These are phyloP conservation scores for Cladosporium oxysporum DNA, from an alignment of 2,329 filamentous ascomycete species.

Conservation along the genomic window DNA sequence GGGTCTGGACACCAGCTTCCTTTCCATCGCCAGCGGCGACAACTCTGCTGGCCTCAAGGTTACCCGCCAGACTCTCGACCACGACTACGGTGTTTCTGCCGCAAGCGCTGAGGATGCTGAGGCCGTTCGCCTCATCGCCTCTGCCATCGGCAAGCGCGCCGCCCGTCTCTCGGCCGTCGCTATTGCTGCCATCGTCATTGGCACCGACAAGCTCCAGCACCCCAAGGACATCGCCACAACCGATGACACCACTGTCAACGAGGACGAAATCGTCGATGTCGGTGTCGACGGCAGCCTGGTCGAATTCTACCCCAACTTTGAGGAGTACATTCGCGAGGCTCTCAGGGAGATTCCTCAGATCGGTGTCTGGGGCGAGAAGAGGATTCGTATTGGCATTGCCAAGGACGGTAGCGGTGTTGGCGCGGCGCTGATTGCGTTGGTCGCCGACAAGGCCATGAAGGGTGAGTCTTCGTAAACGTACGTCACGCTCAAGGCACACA, in stretches of 20 bases:
- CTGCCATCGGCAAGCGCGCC: slow-evolving; percentile 83
- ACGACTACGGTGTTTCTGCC: slow-evolving; percentile 72
- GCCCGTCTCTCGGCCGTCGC: slow-evolving; percentile 86
- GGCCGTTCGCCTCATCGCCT: slow-evolving; percentile 79
- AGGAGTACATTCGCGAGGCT: slow-evolving; percentile 82
- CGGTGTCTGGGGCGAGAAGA: slow-evolving; percentile 75
- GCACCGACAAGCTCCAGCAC: slow-evolving; percentile 69
- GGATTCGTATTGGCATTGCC: slow-evolving; percentile 90
- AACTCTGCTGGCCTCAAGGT: slow-evolving; percentile 69
- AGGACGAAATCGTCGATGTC: slow-evolving; percentile 76
- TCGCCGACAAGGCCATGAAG: slow-evolving; percentile 64
- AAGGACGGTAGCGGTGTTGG: slow-evolving; percentile 97
- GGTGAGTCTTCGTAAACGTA: slow-evolving; percentile 20
- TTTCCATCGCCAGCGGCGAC: slow-evolving; percentile 85
- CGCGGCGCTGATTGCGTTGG: slow-evolving; percentile 88
- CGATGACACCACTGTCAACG: slow-evolving; percentile 39
- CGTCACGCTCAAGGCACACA: background rate
- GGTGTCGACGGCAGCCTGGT: slow-evolving; percentile 94
- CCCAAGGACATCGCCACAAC: slow-evolving; percentile 36
- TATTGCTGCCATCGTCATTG: slow-evolving; percentile 79
- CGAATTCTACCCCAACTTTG: slow-evolving; percentile 93
- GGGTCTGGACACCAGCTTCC: slow-evolving; percentile 87
- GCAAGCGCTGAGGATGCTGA: slow-evolving; percentile 81
- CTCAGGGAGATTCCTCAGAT: slow-evolving; percentile 75
- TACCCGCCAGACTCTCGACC: slow-evolving; percentile 76